A percentile compares a stretch with the other conserved stretches of the same genome.
These are phyloP conservation scores for Trichocomaceae sp. DNA, from an alignment of 2,329 filamentous ascomycete genomes.

Conservation along the genomic window DNA sequence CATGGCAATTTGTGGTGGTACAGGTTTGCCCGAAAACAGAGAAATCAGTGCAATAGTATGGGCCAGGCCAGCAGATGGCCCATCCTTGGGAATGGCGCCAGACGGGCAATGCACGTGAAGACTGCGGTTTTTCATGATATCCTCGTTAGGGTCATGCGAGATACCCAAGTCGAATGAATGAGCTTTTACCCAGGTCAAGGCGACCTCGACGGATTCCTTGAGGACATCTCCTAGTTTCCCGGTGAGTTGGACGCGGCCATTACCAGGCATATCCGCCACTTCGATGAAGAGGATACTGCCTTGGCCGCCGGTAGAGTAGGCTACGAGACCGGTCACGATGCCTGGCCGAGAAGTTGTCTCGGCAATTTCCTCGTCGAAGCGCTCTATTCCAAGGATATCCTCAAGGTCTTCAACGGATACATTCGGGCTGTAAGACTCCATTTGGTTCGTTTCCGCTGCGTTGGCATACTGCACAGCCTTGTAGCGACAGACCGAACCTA, in stretches of 20 bases:
- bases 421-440: slow-evolving; percentile 64
- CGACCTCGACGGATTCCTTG: slow-evolving; percentile 95
- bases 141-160: slow-evolving; percentile 69
- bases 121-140: slow-evolving; percentile 92
- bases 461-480: slow-evolving; percentile 95
- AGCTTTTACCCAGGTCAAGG: slow-evolving; percentile 92
- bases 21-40: slow-evolving; percentile 75
- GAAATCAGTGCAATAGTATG: slow-evolving; percentile 92
- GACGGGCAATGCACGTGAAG: slow-evolving; percentile 95
- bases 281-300: slow-evolving; percentile 98
- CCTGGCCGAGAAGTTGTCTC: slow-evolving; percentile 77
- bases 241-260: slow-evolving; percentile 85
- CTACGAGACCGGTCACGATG: slow-evolving; percentile 91
- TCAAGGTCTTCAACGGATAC: slow-evolving; percentile 78
- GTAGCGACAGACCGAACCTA: slow-evolving; percentile 86
- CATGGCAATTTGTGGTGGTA: slow-evolving; percentile 92
- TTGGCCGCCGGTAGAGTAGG: slow-evolving; percentile 86
- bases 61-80: slow-evolving; percentile 74
- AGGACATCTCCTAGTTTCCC: slow-evolving; percentile 94
- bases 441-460: slow-evolving; percentile 65
- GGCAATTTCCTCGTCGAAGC: slow-evolving; percentile 91
- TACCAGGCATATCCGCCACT: slow-evolving; percentile 93
- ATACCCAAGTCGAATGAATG: slow-evolving; percentile 88
- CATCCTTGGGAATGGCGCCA: slow-evolving; percentile 92
- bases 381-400: slow-evolving; percentile 83